Conservation (phyloP, 1,284 basidiomycete species). For the Exobasidium rhododendri region DNA sequence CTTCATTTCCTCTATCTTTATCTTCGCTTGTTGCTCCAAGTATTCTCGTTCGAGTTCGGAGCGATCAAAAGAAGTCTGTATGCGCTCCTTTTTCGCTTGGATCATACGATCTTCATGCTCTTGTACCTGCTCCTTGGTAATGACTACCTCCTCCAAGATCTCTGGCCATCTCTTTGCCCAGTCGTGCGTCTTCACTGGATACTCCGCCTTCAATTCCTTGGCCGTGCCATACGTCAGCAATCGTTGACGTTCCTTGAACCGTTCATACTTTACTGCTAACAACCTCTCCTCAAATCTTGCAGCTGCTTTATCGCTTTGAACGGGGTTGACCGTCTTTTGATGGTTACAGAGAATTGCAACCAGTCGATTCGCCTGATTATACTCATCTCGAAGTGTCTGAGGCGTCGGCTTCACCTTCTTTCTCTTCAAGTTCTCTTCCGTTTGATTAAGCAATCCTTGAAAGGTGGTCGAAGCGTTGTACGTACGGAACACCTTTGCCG, state of each 20-base stretch:
- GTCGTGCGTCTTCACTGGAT: constrained; percentile 62
- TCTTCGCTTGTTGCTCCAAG: constrained; percentile 31
- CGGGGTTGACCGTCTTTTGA: constrained; percentile 53
- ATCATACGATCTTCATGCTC: constrained; percentile 72
- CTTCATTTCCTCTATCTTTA: constrained; percentile 15
- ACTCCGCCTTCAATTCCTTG: constrained; percentile 64
- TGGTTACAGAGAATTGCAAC: constrained; percentile 55
- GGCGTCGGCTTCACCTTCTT: constrained; percentile 27
- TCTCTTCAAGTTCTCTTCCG: constrained; percentile 44
- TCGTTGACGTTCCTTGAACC: constrained; percentile 53
- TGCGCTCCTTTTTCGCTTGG: constrained; percentile 64
- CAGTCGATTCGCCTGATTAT: constrained; percentile 53
- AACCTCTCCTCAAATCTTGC: constrained; percentile 22
- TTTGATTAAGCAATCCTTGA: constrained; percentile 53
- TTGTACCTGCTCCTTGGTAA: constrained; percentile 85
- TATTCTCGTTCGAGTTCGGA: constrained; percentile 46
- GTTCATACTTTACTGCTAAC: constrained; percentile 49
- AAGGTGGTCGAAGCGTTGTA: constrained; percentile 55
- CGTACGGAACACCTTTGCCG: constrained; percentile 55
- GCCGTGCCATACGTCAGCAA: constrained; percentile 48
- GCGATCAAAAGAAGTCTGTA: constrained; percentile 67
- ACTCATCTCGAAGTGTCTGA: constrained; percentile 49
- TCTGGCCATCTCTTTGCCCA: constrained; percentile 59
- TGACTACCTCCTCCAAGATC: constrained; percentile 76
- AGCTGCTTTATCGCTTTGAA: constrained; percentile 15